A percentile compares a stretch with the other conserved stretches of the same genome.
phyloP scores from a whole-genome alignment of 2,329 filamentous ascomycete species.

The Cryoendolithus antarcticus region DNA sequence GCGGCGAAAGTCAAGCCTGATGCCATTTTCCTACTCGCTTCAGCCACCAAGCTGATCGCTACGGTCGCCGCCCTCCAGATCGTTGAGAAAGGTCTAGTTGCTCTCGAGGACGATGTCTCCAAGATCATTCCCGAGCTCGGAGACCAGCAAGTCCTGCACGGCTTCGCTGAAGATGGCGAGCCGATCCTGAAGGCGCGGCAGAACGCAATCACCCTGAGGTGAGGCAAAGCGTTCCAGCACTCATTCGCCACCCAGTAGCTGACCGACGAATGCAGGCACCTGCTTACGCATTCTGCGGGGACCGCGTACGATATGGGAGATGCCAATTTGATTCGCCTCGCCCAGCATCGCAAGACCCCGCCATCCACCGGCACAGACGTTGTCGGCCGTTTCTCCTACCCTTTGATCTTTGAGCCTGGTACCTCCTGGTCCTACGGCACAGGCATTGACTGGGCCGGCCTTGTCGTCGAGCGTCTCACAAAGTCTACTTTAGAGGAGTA shows the following conservation, averaged over 20 bases:
- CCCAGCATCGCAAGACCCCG: constrained; percentile 7
- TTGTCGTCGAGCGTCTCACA: constrained; percentile 38
- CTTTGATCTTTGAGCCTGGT: constrained; percentile 41
- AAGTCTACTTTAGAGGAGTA: constrained; percentile 31
- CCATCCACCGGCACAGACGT: constrained; percentile 20
- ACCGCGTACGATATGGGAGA: constrained; percentile 31
- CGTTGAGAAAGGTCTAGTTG: constrained; percentile 40
- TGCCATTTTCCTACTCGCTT: constrained; percentile 21
- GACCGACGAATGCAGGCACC: constrained; percentile 15
- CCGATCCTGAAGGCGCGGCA: constrained; percentile 31
- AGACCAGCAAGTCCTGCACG: constrained; percentile 67
- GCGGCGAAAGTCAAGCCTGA: constrained; percentile 16
- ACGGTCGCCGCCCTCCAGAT: constrained; percentile 42
- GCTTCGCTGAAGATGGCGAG: constrained; percentile 62
- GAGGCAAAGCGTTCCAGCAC: constrained; percentile 37
- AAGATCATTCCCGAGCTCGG: constrained; percentile 37
- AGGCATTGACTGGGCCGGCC: constrained; percentile 41
- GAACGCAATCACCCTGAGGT: constrained; percentile 41
- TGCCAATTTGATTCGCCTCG: constrained; percentile 37
- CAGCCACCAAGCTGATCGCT: constrained; percentile 35
- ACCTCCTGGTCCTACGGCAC: constrained; percentile 39
- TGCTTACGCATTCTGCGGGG: constrained; percentile 37
- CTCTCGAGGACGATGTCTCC: constrained; percentile 35
- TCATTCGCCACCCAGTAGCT: constrained; percentile 26
- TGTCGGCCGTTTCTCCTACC: constrained; percentile 31